These are phyloP conservation scores for Sporisorium graminicola DNA, from an alignment of 1,284 basidiomycete genomes.

Conservation along the genomic window DNA sequence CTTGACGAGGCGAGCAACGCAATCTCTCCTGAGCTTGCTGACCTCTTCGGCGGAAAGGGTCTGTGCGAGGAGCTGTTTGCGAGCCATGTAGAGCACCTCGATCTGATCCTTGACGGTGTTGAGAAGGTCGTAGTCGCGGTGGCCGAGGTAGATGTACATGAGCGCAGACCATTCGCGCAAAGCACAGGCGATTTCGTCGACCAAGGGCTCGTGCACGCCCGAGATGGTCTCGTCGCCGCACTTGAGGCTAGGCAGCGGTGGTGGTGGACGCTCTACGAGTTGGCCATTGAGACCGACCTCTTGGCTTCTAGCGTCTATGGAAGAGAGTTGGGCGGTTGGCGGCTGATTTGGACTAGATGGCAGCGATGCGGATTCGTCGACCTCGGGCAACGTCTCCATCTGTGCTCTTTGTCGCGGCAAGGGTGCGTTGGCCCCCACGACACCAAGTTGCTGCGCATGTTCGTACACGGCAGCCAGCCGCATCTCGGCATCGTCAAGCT, in stretches of 20 bases:
- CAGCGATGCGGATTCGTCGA: constrained; percentile 45
- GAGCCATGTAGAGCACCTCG: constrained; percentile 87
- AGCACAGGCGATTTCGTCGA: constrained; percentile 97
- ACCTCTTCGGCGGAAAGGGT: constrained; percentile 90
- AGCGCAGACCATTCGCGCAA: constrained; percentile 93
- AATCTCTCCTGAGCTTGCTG: constrained; percentile 82
- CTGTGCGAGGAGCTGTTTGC: constrained; percentile 86
- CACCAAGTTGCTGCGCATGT: constrained; percentile 54
- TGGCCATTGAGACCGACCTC: constrained; percentile 48
- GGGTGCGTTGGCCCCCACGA: constrained; percentile 51
- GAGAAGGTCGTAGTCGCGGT: constrained; percentile 90
- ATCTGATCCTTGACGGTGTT: constrained; percentile 88
- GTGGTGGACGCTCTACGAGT: constrained; percentile 74
- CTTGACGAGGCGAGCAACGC: constrained; percentile 86
- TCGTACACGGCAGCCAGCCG: constrained; percentile 79
- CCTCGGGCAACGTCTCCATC: constrained; percentile 55
- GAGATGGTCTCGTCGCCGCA: constrained; percentile 61
- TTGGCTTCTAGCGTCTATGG: constrained; percentile 20
- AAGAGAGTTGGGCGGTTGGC: constrained; percentile 10
- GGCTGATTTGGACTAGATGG: constrained; percentile 44
- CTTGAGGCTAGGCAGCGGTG: constrained; percentile 91
- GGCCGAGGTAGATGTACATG: constrained; percentile 89
- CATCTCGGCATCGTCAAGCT: constrained; percentile 88
- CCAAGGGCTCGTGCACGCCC: constrained; percentile 79
- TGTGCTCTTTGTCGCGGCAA: constrained; percentile 33